Evolutionary conservation across 164 flowering plant genomes (phyloP).

Genomic region (Aristolochia californica): DNA sequence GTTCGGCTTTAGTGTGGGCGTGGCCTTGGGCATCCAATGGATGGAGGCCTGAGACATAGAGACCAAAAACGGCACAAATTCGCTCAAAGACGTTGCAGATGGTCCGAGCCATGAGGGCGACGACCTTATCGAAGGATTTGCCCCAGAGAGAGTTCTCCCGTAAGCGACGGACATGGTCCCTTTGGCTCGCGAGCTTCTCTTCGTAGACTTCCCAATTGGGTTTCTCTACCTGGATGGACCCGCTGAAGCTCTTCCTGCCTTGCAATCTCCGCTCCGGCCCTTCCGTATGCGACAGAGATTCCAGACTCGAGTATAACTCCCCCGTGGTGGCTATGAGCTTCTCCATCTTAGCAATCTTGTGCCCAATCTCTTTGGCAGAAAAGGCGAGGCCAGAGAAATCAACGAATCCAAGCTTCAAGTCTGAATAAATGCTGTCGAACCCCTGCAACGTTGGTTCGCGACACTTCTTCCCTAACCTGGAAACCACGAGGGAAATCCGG

Average conservation of each 20-base stretch:
- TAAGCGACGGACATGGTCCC: conserved; percentile 30
- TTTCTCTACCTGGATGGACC: conserved; percentile 6
- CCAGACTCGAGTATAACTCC: conserved; percentile 25
- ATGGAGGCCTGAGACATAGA: conserved; percentile 26
- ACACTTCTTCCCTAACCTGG: conserved; percentile 45
- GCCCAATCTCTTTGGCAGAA: conserved; percentile 20
- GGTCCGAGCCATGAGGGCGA: conserved; percentile 40
- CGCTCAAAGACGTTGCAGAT: conserved; percentile 37
- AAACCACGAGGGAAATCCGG: conserved; percentile 26
- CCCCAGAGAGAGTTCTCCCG: conserved; percentile 49
- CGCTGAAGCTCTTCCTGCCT: conserved; percentile 20
- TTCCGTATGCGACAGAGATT: conserved; percentile 41
- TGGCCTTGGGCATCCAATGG: conserved; percentile 5
- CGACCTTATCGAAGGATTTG: conserved; percentile 41
- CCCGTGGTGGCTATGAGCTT: conserved; percentile 33
- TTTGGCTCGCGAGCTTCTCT: conserved; percentile 32
- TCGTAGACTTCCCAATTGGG: conserved; percentile 26
- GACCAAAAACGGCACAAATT: conserved; percentile 47
- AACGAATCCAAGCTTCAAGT: conserved; percentile 29
- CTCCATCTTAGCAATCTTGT: conserved; percentile 41
- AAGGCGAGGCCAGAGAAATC: conserved; percentile 19
- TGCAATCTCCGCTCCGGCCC: conserved; percentile 30
- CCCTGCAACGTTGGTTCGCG: conserved; percentile 23
- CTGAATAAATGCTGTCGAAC: conserved; percentile 39
- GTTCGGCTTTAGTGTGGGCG: conserved; percentile 1